Evolutionary conservation across 2,329 filamentous ascomycete species (phyloP), one percentile per base, ranked within the genome.

Genomic region (Thermomyces lanuginosus): DNA sequence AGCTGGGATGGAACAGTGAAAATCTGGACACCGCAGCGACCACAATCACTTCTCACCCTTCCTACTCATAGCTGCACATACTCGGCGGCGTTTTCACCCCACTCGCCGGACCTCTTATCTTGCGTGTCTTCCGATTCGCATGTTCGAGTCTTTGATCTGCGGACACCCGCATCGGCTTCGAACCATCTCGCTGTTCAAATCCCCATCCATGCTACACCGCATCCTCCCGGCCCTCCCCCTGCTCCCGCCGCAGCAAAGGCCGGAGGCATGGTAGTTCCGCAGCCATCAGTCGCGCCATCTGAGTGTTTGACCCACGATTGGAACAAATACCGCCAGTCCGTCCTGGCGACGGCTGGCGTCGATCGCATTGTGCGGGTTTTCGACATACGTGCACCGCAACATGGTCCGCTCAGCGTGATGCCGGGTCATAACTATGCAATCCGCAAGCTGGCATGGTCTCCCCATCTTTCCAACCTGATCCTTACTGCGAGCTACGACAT

Each of bases 1-100:
- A 92, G 82, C 4, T 98, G 89, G 89, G 89, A 98, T 45, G 89
- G 89, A 26, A 91, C 81, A 2, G 72, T 95, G 42, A 93, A 93
- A 58, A 73, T 98, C 43, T 98, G 86, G 86, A 81, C 80, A 8
- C 89, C 89, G 1, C 73, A 76, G 25, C 65, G 78, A 20, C 63
- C 61, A 22, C 63, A 73, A 29, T 86, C 81, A 16, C 59, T 98
- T 31, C 67, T 76, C 30, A 98, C 89, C 2, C 66, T 98, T 14
- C 84, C 89, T 3, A 79, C 89, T 14, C 84, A 92, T 44, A 81
- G 72, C 41, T 98, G 89, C 60, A 92, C 89, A 16, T 98, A 98
- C 60, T 83, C 76, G 41, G 75, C 81, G n/a, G 66, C 78, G 20
- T 98, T 89, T 60, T 84, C 76, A 33, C 89, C 89, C 4, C 80